Percentiles rank a stretch among this genome's conserved stretches.
Conservation (phyloP, 768 basidiomycete species). For the Clitopilus passeckerianus region DNA sequence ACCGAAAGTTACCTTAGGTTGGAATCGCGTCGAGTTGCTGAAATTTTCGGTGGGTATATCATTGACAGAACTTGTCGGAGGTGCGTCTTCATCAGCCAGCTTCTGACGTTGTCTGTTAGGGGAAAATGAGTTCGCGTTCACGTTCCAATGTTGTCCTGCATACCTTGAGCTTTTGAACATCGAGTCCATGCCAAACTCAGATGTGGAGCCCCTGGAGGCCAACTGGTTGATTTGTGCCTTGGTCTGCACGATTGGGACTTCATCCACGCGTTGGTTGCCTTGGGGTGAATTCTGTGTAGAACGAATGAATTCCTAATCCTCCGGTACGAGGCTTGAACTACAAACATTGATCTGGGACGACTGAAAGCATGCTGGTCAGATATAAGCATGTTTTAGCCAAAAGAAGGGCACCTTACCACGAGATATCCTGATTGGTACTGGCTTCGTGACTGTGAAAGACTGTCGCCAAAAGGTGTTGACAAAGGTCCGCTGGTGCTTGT, state of each 20-base stretch:
- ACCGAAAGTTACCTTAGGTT: conserved; percentile 31
- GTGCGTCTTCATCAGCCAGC: conserved; percentile 74
- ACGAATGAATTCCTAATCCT: not conserved
- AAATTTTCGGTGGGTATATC: conserved; percentile 67
- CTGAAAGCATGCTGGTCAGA: not conserved
- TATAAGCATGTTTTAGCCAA: not conserved
- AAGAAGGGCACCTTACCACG: conserved; percentile 44
- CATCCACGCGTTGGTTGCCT: conserved; percentile 61
- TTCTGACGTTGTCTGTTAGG: conserved; percentile 51
- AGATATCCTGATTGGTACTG: conserved; percentile 82
- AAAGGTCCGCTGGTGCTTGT: conserved; percentile 34
- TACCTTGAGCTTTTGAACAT: conserved; percentile 77
- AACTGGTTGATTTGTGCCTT: conserved; percentile 78
- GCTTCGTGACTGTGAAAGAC: conserved; percentile 65
- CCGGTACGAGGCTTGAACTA: not conserved
- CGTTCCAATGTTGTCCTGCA: conserved; percentile 4
- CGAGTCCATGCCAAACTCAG: conserved; percentile 79
- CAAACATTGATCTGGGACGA: conserved; percentile 58
- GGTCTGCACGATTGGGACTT: conserved; percentile 69
- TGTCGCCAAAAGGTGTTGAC: conserved; percentile 44
- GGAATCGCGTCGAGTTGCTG: conserved; percentile 33
- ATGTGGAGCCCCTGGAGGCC: conserved; percentile 55
- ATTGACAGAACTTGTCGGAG: conserved; percentile 68
- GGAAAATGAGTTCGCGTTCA: conserved; percentile 2
- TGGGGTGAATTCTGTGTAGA: conserved; percentile 38